Base-by-base conservation (phyloP, 2,329 filamentous ascomycete genomes). In the Aspergillus eucalypticola region DNA sequence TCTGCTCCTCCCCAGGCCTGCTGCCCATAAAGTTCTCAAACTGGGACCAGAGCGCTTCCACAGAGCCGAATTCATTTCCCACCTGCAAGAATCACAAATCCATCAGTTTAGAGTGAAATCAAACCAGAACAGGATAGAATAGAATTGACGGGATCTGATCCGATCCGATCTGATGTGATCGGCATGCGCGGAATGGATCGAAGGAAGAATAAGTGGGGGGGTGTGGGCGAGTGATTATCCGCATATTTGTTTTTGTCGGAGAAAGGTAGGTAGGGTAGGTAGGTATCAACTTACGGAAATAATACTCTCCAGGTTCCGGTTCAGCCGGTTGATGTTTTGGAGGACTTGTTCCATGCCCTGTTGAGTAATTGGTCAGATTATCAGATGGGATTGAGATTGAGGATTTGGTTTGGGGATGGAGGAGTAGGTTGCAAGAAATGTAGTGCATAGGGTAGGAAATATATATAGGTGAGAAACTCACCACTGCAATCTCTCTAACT, bases 1-100 rank as follows among this genome's bases (percentile, higher is more conserved):
- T 70, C 25, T 63, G 63, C 54, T 75, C 76, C 35, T 76, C 75
- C 11, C 79, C 78, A 58, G 89, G 84, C 70, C 89, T 91, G 8
- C 86, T 91, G 8, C 86, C 91, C 93, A 97, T 98, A 68, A 98
- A 93, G 67, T 89, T 90, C 79, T 99, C 95, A 72, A 99, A 98
- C 71, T 96, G 92, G 41, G 91, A 96, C 95, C 95, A 99, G 15
- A 99, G 84, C 29, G 92, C 92, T 76, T 99, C 95, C 46, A 99
- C 95, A 3, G 92, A 93, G n/a, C 90, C 89, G 78, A 99, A 97
- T 72, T 99, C 95, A 77, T 96, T 96, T 39, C 95, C 95, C 55
- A 99, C 88, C 88, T 91, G 57, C 21, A 42, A 13, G 23, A 25
- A 25, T 7, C 23, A 25, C 23, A 25, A 25, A 2, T 7, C 6